A percentile compares a stretch with the other conserved stretches of the same genome.
Evolutionary conservation across 2,329 filamentous ascomycete species (phyloP).

Genomic region (Colletotrichum spinosum): DNA sequence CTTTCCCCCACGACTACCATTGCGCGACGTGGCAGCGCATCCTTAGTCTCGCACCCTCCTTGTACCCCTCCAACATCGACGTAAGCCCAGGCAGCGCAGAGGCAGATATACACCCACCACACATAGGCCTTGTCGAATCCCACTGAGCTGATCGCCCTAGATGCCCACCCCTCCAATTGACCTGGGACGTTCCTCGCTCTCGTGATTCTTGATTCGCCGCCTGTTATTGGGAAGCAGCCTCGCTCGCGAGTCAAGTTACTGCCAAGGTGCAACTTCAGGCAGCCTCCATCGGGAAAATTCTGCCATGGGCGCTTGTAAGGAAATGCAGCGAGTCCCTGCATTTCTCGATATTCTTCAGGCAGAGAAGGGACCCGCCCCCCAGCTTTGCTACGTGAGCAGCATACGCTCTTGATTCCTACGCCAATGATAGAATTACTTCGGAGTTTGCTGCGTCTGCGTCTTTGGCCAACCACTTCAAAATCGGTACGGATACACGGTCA

Average conservation of each 20-base stretch:
- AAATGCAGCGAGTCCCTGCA: too few species aligned
- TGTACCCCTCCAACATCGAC: neutral
- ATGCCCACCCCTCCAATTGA: neutral
- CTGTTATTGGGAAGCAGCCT: neutral
- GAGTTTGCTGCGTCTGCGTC: too few species aligned
- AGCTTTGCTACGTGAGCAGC: too few species aligned
- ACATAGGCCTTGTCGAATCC: neutral
- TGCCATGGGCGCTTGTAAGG: too few species aligned
- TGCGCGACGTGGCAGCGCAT: conserved; percentile 36
- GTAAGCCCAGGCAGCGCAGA: conserved; percentile 21
- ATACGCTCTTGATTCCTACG: too few species aligned
- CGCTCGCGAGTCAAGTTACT: conserved; percentile 11
- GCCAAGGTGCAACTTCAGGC: neutral
- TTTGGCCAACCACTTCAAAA: too few species aligned
- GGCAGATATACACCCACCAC: conserved; percentile 9
- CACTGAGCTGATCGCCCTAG: neutral
- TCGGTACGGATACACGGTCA: too few species aligned
- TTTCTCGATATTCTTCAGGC: too few species aligned
- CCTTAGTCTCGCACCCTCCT: conserved; percentile 18
- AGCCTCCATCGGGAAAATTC: neutral
- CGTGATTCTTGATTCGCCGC: conserved; percentile 6
- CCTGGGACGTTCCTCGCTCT: neutral
- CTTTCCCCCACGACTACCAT: conserved; percentile 5
- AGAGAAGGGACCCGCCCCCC: too few species aligned
- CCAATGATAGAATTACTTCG: too few species aligned